A percentile compares a stretch with the other conserved stretches of the same genome.
phyloP scores from a whole-genome alignment of 176 grass and related monocot species.

The maize (Zea mays) region DNA sequence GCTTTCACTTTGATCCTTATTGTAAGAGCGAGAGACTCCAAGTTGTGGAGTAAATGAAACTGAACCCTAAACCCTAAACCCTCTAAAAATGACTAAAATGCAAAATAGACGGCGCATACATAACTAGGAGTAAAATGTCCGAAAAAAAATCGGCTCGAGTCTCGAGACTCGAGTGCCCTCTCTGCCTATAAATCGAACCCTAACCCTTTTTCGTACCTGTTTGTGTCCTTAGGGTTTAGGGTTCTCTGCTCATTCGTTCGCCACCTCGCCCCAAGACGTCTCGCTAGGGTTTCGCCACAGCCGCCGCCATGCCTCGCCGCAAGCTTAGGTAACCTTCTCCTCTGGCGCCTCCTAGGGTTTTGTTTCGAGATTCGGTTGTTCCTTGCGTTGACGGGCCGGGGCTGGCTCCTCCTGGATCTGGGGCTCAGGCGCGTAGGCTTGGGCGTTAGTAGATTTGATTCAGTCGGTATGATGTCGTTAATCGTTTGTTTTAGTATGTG shows the following conservation, averaged over 20 bases:
- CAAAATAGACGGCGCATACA: no score
- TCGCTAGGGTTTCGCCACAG: slow-evolving; percentile 54
- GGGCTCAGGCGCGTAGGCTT: not conserved
- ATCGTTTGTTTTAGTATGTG: no score
- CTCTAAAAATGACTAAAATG: no score
- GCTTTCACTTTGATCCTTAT: no score
- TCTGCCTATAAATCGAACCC: slow-evolving; percentile 44
- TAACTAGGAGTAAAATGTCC: no score
- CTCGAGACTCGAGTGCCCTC: no score
- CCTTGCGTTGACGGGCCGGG: not conserved
- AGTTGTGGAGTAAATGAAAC: no score
- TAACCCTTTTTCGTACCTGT: slow-evolving; percentile 7
- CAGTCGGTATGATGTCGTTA: not conserved
- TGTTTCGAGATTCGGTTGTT: not conserved
- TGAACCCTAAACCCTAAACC: no score
- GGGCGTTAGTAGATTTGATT: not conserved
- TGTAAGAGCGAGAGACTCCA: no score
- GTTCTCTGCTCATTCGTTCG: not conserved
- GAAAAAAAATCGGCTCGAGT: no score
- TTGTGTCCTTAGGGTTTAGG: no score
- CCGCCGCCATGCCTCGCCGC: slow-evolving; percentile 68
- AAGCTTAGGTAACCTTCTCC: slow-evolving; percentile 48
- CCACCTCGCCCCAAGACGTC: not conserved
- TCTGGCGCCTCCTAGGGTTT: not conserved
- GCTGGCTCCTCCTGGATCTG: slow-evolving; percentile 1